phyloP scores from a whole-genome alignment of 2,329 filamentous ascomycete genomes.

The Neonectria neomacrospora region DNA sequence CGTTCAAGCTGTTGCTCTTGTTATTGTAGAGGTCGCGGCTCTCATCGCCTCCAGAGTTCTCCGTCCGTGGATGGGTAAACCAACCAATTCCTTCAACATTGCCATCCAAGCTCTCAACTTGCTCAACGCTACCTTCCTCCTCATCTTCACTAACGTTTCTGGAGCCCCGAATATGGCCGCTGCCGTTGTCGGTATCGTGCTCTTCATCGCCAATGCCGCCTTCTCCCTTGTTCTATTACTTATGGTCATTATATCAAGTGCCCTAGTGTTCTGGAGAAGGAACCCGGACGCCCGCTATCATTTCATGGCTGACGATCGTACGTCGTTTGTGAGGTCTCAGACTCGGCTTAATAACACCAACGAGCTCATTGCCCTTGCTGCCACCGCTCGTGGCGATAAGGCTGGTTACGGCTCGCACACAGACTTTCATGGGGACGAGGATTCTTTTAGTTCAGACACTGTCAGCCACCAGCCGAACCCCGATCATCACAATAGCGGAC shows the following conservation, averaged over 20 bases:
- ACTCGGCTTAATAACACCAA: conserved; percentile 79
- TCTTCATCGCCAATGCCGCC: conserved; percentile 87
- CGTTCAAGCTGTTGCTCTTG: conserved; percentile 83
- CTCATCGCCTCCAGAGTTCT: conserved; percentile 82
- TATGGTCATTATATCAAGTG: conserved; percentile 72
- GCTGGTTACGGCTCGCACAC: conserved; percentile 42
- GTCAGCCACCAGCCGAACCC: neutral
- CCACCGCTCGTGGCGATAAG: conserved; percentile 89
- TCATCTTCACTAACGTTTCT: conserved; percentile 90
- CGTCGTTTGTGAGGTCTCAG: conserved; percentile 97
- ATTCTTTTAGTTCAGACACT: neutral
- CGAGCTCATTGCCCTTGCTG: conserved; percentile 88
- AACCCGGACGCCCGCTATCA: conserved; percentile 97
- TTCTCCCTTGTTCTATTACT: conserved; percentile 85
- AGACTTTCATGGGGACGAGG: neutral
- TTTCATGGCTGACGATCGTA: conserved; percentile 94
- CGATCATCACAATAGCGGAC: neutral
- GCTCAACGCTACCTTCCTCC: conserved; percentile 85
- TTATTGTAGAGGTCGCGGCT: conserved; percentile 83
- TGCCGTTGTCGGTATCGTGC: conserved; percentile 86
- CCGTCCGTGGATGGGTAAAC: conserved; percentile 98
- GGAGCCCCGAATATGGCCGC: conserved; percentile 84
- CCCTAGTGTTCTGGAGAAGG: conserved; percentile 82
- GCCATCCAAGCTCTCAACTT: conserved; percentile 91
- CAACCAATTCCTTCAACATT: conserved; percentile 96